Evolutionary conservation across 2,329 filamentous ascomycete species (phyloP).

Genomic region (Nothomitra cinnamomea): DNA sequence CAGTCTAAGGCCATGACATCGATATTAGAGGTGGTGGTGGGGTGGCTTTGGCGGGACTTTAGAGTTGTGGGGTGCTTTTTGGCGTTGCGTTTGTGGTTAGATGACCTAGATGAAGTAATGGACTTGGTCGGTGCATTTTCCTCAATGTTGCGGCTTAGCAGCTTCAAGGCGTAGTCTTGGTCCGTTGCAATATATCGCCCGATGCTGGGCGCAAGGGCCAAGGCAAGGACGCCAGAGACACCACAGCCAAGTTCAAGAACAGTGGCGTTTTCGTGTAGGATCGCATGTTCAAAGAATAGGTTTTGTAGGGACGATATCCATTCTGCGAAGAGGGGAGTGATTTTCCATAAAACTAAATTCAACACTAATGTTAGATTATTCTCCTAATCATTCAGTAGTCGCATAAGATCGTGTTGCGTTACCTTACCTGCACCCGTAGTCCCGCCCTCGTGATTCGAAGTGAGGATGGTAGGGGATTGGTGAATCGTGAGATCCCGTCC

Average conservation of each 20-base stretch:
- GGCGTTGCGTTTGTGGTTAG: not conserved
- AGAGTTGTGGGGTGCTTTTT: constrained; percentile 2
- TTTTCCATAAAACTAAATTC: constrained; percentile 68
- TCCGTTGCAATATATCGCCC: constrained; percentile 64
- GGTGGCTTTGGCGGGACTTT: not conserved
- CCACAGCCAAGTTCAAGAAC: constrained; percentile 80
- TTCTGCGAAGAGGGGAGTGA: constrained; percentile 64
- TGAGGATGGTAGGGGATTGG: constrained; percentile 70
- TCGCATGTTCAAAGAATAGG: constrained; percentile 37
- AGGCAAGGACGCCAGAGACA: constrained; percentile 62
- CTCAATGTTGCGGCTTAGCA: constrained; percentile 60
- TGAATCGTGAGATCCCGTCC: constrained; percentile 56
- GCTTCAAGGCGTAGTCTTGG: constrained; percentile 64
- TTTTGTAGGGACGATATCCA: constrained; percentile 56
- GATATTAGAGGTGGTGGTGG: constrained; percentile 21
- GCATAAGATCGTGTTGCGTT: not conserved
- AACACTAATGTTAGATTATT: constrained; percentile 5
- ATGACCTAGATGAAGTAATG: not conserved
- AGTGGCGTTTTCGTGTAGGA: constrained; percentile 37
- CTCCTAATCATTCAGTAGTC: not conserved
- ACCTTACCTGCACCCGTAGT: constrained; percentile 52
- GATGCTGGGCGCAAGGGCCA: constrained; percentile 46
- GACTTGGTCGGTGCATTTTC: constrained; percentile 31
- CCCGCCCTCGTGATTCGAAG: constrained; percentile 54
- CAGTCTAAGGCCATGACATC: constrained; percentile 57